phyloP scores from a whole-genome alignment of 352 stramenopile genomes.

The Phytophthora ramorum region DNA sequence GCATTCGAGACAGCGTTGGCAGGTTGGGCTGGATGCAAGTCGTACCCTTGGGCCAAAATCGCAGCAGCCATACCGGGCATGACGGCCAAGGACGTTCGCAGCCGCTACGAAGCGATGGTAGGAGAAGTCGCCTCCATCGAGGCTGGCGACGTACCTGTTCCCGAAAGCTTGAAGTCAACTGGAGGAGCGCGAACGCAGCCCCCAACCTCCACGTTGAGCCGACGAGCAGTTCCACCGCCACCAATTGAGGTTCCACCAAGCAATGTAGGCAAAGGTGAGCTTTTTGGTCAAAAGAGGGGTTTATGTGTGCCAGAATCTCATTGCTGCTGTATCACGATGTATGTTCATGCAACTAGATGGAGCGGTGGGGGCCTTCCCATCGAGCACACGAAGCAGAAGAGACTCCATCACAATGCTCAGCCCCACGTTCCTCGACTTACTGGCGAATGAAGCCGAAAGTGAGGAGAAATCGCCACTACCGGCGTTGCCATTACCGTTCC shows the following conservation, averaged over 20 bases:
- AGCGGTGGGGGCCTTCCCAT: slow-evolving; percentile 20
- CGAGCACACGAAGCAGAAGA: slow-evolving; percentile 36
- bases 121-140: slow-evolving; percentile 79
- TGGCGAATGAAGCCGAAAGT: slow-evolving; percentile 51
- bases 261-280: slow-evolving; percentile 45
- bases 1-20: slow-evolving; percentile 78
- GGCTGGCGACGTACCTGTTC: slow-evolving; percentile 7
- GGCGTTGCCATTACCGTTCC: slow-evolving; percentile 37
- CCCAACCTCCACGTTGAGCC: slow-evolving; percentile 46
- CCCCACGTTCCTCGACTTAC: slow-evolving; percentile 79
- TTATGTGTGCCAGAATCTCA: slow-evolving; percentile 26
- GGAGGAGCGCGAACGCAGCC: slow-evolving; percentile 15
- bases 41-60: slow-evolving; percentile 87
- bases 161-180: slow-evolving; percentile 8
- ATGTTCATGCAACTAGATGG: slow-evolving; percentile 28
- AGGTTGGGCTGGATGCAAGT: slow-evolving; percentile 56
- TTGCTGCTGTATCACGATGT: slow-evolving; percentile 10
- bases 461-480: slow-evolving; percentile 64
- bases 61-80: slow-evolving; percentile 71
- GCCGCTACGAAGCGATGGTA: slow-evolving; percentile 81
- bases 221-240: slow-evolving; percentile 63
- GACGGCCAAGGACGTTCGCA: slow-evolving; percentile 73
- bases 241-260: slow-evolving; percentile 62
- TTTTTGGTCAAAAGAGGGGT: slow-evolving; percentile 9
- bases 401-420: slow-evolving; percentile 65